phyloP scores from a whole-genome alignment of 163 green algal species.

The Trebouxiophyceae sp. region DNA sequence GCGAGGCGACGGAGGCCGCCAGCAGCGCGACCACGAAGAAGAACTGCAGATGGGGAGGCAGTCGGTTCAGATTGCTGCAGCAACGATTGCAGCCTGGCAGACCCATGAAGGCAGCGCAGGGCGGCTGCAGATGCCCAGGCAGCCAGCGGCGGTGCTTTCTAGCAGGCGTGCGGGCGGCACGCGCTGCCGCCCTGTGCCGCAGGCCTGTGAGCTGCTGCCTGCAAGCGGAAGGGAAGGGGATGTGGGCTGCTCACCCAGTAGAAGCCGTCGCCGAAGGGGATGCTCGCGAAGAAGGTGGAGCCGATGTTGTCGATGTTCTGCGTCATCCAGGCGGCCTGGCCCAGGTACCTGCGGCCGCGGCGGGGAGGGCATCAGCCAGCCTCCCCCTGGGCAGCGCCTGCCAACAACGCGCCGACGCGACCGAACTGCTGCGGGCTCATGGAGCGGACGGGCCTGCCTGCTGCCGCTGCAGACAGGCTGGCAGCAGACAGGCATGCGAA shows the following conservation, averaged over 20 bases:
- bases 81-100: too few relatives aligned
- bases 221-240: not conserved
- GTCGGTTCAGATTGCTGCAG: too few relatives aligned
- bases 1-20: conserved; percentile 33
- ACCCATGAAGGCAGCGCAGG: too few relatives aligned
- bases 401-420: too few relatives aligned
- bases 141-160: too few relatives aligned
- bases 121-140: not conserved
- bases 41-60: conserved; percentile 1
- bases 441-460: too few relatives aligned
- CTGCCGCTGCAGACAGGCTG: too few relatives aligned
- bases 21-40: conserved; percentile 22
- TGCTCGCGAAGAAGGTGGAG: conserved; percentile 27
- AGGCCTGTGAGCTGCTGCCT: not conserved
- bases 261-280: conserved; percentile 10
- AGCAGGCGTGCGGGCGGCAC: not conserved
- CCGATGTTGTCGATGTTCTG: conserved; percentile 8
- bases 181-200: not conserved
- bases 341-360: too few relatives aligned
- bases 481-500: too few relatives aligned
- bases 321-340: conserved; percentile 35
- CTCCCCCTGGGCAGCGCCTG: too few relatives aligned
- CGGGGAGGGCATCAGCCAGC: too few relatives aligned
- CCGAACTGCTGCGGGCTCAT: too few relatives aligned
- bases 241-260: conserved; percentile 13